phyloP scores from a whole-genome alignment of 2,329 filamentous ascomycete genomes.

The Penicillium polonicum region DNA sequence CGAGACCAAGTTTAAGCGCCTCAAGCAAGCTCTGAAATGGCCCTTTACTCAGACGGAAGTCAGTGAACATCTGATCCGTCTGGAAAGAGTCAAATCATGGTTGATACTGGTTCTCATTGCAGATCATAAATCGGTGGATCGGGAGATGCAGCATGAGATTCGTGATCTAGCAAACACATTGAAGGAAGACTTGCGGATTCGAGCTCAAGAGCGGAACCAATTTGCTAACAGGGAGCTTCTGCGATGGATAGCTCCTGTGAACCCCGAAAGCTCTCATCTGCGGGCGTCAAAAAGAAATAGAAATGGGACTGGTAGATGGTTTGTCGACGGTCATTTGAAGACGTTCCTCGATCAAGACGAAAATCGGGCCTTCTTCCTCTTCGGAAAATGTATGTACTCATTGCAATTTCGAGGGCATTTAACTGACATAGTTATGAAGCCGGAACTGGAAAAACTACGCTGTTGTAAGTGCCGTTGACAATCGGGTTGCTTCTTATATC shows the following conservation, averaged over 20 bases:
- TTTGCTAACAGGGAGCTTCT: conserved; percentile 13
- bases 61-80: conserved; percentile 12
- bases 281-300: conserved; percentile 13
- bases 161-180: conserved; percentile 11
- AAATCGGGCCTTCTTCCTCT: conserved; percentile 12
- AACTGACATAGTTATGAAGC: conserved; percentile 8
- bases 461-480: conserved; percentile 15
- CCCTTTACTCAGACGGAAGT: conserved; percentile 19
- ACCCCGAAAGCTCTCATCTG: conserved; percentile 16
- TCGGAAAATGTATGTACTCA: conserved; percentile 20
- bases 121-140: conserved; percentile 16
- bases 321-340: conserved; percentile 16
- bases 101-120: conserved; percentile 23
- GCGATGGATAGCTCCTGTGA: conserved; percentile 22
- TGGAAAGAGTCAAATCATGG: conserved; percentile 25
- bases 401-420: background rate
- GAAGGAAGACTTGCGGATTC: conserved; percentile 17
- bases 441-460: conserved; percentile 22
- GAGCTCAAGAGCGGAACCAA: conserved; percentile 15
- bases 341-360: conserved; percentile 8
- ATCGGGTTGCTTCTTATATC: background rate
- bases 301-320: conserved; percentile 19
- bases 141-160: conserved; percentile 18
- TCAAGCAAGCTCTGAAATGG: conserved; percentile 23
- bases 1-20: conserved; percentile 13